phyloP scores from a whole-genome alignment of 768 basidiomycete species.

The Kwoniella pini region DNA sequence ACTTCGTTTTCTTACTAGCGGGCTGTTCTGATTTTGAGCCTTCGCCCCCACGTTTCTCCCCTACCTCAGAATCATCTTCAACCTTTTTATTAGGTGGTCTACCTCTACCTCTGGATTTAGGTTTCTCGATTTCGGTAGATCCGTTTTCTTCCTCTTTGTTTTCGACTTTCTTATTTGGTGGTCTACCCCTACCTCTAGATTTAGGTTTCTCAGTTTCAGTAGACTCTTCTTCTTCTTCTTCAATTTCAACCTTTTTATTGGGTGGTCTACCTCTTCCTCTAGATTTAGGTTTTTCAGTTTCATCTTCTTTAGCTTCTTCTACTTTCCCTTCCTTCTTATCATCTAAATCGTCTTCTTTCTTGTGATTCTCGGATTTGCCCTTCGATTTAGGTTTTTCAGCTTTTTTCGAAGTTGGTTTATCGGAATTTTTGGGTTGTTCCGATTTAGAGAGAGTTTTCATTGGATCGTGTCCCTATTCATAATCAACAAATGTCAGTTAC shows the following conservation, averaged over 20 bases:
- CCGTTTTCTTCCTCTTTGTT: constrained; percentile 44
- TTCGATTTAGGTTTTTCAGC: constrained; percentile 21
- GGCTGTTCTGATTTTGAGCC: constrained; percentile 34
- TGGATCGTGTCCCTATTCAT: constrained; percentile 50
- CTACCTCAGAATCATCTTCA: constrained; percentile 1
- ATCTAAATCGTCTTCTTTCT: no score
- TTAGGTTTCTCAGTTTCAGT: constrained; percentile 24
- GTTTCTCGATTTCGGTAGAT: background rate
- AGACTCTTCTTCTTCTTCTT: constrained; percentile 27
- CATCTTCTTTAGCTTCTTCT: constrained; percentile 14
- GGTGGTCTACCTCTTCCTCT: constrained; percentile 22
- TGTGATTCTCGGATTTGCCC: background rate
- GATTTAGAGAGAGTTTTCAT: constrained; percentile 35
- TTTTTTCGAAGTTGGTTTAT: constrained; percentile 21
- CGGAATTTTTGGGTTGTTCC: constrained; percentile 13
- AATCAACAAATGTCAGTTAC: constrained; percentile 1
- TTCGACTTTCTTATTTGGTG: constrained; percentile 7
- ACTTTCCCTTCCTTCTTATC: constrained; percentile 23
- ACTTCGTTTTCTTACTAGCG: constrained; percentile 49
- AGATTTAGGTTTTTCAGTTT: constrained; percentile 17
- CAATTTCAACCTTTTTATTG: constrained; percentile 21
- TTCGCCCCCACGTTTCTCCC: constrained; percentile 17
- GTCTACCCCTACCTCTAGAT: constrained; percentile 13
- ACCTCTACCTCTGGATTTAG: constrained; percentile 11
- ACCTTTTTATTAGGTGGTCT: constrained; percentile 5